Evolutionary conservation across 768 basidiomycete species (phyloP).

Genomic region (Lactarius deliciosus): DNA sequence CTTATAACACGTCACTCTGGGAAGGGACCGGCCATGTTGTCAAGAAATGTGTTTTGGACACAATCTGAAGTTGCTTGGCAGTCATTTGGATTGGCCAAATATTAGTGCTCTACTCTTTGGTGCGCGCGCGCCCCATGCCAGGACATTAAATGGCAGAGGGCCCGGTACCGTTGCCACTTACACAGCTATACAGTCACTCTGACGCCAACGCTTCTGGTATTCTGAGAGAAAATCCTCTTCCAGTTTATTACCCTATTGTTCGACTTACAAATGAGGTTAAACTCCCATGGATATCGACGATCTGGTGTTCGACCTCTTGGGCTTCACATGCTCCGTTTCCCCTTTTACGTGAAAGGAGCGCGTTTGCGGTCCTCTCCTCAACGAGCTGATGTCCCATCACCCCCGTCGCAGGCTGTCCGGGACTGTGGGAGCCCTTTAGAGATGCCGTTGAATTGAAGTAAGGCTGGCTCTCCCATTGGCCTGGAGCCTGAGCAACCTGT

Average conservation of each 20-base stretch:
- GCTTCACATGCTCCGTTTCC: neutral
- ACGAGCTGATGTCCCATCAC: neutral
- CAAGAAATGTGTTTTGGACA: neutral
- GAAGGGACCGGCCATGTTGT: neutral
- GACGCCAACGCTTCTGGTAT: neutral
- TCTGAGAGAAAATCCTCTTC: neutral
- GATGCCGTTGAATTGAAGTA: neutral
- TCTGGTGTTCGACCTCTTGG: neutral
- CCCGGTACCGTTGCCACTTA: neutral
- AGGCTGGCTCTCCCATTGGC: neutral
- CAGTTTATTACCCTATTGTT: neutral
- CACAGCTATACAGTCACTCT: constrained; percentile 1
- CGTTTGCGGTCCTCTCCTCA: neutral
- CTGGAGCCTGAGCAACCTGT: neutral
- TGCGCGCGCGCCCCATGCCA: neutral
- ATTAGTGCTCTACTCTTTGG: neutral
- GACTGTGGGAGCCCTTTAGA: neutral
- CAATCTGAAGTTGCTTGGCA: neutral
- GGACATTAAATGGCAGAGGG: neutral
- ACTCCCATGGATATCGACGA: neutral
- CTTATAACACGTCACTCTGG: neutral
- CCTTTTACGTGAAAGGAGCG: neutral
- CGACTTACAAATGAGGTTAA: neutral
- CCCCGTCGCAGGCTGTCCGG: neutral
- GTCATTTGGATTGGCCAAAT: neutral